These are phyloP conservation scores for Paraphaeosphaeria minitans DNA, from an alignment of 2,329 filamentous ascomycete species.

Conservation along the genomic window DNA sequence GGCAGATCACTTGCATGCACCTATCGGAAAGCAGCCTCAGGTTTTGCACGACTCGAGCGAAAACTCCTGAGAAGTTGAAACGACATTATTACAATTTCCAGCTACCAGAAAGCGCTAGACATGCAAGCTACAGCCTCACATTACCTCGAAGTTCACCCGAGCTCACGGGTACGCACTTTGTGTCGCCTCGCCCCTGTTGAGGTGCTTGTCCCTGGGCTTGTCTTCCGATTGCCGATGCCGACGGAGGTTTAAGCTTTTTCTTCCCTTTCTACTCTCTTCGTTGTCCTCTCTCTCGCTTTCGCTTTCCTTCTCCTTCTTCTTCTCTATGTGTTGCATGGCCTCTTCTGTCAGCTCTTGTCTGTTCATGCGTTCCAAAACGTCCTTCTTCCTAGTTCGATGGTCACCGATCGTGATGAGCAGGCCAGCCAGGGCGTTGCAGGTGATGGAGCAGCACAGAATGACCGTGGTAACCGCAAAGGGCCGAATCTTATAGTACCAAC, in stretches of 20 bases:
- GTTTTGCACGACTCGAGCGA: background rate
- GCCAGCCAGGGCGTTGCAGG: constrained; percentile 77
- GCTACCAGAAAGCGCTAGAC: constrained; percentile 4
- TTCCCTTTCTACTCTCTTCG: constrained; percentile 18
- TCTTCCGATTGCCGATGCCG: constrained; percentile 9
- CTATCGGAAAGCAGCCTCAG: background rate
- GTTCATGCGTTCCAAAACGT: constrained; percentile 77
- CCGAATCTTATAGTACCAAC: constrained; percentile 71
- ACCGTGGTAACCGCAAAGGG: constrained; percentile 77
- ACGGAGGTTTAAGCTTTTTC: constrained; percentile 16
- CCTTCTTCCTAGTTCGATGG: constrained; percentile 79
- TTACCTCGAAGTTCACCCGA: background rate
- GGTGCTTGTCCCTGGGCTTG: constrained; percentile 4
- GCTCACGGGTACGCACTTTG: constrained; percentile 28
- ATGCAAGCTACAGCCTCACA: background rate
- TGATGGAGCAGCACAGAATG: constrained; percentile 79
- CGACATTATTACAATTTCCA: constrained; percentile 1
- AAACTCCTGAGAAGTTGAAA: background rate
- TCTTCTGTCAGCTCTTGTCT: constrained; percentile 75
- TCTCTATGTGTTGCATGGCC: constrained; percentile 63
- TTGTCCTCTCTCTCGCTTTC: constrained; percentile 46
- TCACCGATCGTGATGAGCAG: constrained; percentile 79
- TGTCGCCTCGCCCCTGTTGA: constrained; percentile 14
- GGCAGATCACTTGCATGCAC: background rate
- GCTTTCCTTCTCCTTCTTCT: constrained; percentile 48